Evolutionary conservation across 345 rosid genomes (phyloP), one percentile per base, ranked within the genome.

Genomic region (Eutrema japonicum): DNA sequence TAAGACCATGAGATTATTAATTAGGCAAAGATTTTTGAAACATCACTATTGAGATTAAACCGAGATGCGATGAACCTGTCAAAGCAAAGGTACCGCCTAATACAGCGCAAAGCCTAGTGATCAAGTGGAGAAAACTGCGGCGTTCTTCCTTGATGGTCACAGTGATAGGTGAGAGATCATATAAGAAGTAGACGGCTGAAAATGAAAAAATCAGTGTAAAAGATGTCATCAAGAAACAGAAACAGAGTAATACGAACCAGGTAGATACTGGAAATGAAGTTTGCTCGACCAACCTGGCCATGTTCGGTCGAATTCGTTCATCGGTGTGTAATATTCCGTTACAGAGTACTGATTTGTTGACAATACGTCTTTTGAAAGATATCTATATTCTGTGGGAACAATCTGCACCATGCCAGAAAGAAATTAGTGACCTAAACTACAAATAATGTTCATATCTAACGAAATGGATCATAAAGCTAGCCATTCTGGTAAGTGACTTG

Each of bases 91-190:
- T 96, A 41, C 99, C 97, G 3, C 99, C 99, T 72, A 96, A 82
- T 46, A 96, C 96, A n/a, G 98, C 99, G 81, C 97, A 92, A 64
- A 96, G 99, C 58, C 99, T 84, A 62, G 99, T 95, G 80, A 90
- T 80, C 73, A 96, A 88, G 74, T 96, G 98, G 72, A 96, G 89
- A 83, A 96, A 92, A 78, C 97, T 88, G 29, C 88, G 98, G 3
- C 88, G 75, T 71, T 96, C 98, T 81, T 96, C 98, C 75, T 81
- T 90, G 79, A 96, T 96, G 27, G 99, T 90, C 55, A 96, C 98
- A 7, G 97, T 92, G 76, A 96, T 96, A 0, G 99, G 98, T 26
- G 99, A 96, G 51, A 96, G 83, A 82, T 96, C 99, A 72, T 92
- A 96, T 75, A 96, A 81, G 81, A 96, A 92, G 85, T 89, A 96